phyloP scores from a whole-genome alignment of 352 stramenopile species.

The Saprolegnia diclina region DNA sequence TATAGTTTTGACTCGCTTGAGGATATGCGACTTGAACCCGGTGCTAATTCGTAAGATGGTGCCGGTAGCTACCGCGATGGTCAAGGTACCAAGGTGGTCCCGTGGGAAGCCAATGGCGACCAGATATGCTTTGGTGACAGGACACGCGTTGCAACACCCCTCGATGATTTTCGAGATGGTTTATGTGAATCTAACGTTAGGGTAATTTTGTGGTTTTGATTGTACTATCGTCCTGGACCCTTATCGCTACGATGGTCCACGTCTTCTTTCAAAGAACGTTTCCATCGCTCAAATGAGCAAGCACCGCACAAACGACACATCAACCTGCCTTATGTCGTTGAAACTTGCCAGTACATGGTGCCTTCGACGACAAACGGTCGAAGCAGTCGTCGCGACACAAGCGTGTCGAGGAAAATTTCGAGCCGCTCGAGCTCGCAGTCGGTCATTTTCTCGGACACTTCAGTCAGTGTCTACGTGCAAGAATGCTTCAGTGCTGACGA shows the following conservation, averaged over 20 bases:
- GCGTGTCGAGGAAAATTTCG: conserved; percentile 67
- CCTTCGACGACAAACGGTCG: conserved; percentile 80
- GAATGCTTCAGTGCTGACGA: not conserved
- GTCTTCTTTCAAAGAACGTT: too few species aligned
- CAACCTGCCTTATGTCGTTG: conserved; percentile 30
- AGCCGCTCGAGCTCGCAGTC: conserved; percentile 66
- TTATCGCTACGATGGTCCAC: too few species aligned
- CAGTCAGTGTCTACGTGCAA: conserved; percentile 51
- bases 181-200: too few species aligned
- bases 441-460: conserved; percentile 60
- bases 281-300: not conserved
- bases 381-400: conserved; percentile 67
- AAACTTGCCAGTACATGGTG: conserved; percentile 79
- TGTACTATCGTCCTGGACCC: too few species aligned
- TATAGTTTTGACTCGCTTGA: too few species aligned
- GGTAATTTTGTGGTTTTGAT: too few species aligned
- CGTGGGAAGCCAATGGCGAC: too few species aligned
- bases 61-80: too few species aligned
- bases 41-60: too few species aligned
- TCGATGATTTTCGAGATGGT: not conserved
- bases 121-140: not conserved
- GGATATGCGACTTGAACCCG: too few species aligned
- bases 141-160: not conserved
- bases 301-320: not conserved
- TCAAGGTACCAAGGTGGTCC: too few species aligned